Evolutionary conservation across 2,329 filamentous ascomycete species (phyloP), one percentile per base, ranked within the genome.

Genomic region (Juglanconis juglandina): DNA sequence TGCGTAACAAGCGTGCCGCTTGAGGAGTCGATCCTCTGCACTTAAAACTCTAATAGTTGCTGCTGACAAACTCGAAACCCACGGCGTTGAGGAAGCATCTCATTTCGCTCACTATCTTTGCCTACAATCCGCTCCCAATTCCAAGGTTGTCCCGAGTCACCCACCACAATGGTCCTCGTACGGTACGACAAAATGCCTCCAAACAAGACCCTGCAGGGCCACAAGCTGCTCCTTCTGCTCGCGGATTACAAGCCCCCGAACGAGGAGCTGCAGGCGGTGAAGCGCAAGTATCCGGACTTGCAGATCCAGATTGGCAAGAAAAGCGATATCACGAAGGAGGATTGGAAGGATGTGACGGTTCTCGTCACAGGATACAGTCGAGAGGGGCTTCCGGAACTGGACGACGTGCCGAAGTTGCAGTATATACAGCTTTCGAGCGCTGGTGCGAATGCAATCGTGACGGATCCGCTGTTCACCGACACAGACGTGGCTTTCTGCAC

Each of bases 401-500:
- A 77, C 7, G 66, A 74, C 14, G 81, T 76, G 1, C 78, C 79
- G 1, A 78, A 77, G 34, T 68, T 86, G 62, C 73, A 80, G 66
- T 79, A 81, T 53, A 77, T 85, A 17, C 82, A 85, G 70, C 75
- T 86, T 6, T 72, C 76, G 30, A 83, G 78, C 58, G 83, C 83
- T 1, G 83, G 83, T 6, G 79, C 79, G 2, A 82, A 86, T 57
- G 75, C 78, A 56, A 68, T 85, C 10, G 53, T 80, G 8, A 68
- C 78, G 2, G 68, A 76, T 11, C 77, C 78, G 1, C 59, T 85
- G 0, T 85, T 81, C 61, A 75, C 70, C 30, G 79, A 83, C 30
- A 82, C 78, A 0, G 73, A 82, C 53, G 71, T 84, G 7, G 68
- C 72, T 0, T 82, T 86, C 62, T 81, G 78, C 49, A 83, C 82